Evolutionary conservation across 805 yeast genomes (phyloP).

Genomic region (Ogataea degrootiae): DNA sequence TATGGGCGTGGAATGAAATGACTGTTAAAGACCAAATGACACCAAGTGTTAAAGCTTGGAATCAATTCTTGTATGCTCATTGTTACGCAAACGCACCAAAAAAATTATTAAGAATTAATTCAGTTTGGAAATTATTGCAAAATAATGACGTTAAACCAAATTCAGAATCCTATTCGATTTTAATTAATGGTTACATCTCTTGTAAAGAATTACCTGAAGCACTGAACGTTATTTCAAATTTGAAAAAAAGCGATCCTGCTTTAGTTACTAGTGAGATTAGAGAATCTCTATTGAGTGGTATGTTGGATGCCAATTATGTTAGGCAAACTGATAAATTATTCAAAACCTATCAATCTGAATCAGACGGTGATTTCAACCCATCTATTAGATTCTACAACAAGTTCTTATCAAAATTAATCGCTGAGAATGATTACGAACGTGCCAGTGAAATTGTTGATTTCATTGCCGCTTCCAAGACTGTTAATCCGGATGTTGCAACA

Average conservation of each 20-base stretch:
- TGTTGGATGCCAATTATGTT: conserved; percentile 35
- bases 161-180: conserved; percentile 42
- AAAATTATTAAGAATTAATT: conserved; percentile 35
- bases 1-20: conserved; percentile 48
- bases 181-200: conserved; percentile 44
- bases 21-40: conserved; percentile 27
- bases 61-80: conserved; percentile 41
- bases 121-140: conserved; percentile 28
- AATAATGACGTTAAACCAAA: conserved; percentile 36
- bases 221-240: conserved; percentile 30
- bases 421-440: conserved; percentile 34
- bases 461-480: conserved; percentile 26
- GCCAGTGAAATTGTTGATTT: conserved; percentile 50
- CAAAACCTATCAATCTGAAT: conserved; percentile 23
- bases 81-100: conserved; percentile 20
- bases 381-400: conserved; percentile 47
- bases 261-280: conserved; percentile 36
- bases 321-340: conserved; percentile 35
- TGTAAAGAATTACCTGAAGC: conserved; percentile 39
- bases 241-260: conserved; percentile 29
- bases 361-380: conserved; percentile 33
- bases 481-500: conserved; percentile 58
- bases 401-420: conserved; percentile 40
- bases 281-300: conserved; percentile 42
- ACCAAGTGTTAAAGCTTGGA: conserved; percentile 45